phyloP scores from a whole-genome alignment of 805 yeast genomes.

The Schwanniomyces sp. region DNA sequence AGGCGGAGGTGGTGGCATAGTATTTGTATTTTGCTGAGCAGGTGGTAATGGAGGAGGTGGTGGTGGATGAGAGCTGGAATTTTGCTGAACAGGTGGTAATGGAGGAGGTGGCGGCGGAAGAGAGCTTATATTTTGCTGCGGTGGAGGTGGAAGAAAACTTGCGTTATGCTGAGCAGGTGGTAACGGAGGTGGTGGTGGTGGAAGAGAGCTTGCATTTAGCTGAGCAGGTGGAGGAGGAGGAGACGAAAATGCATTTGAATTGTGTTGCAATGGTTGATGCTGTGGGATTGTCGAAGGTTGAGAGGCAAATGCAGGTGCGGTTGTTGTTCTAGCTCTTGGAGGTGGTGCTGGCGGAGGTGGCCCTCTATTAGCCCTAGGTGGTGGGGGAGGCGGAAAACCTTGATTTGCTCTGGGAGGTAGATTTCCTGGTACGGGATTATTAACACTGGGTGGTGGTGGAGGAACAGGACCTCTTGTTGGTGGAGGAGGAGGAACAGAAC shows the following conservation, averaged over 20 bases:
- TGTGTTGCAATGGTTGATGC: slow-evolving; percentile 19
- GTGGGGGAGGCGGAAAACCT: slow-evolving; percentile 17
- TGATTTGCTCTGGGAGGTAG: slow-evolving; percentile 7
- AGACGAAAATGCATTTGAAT: slow-evolving; percentile 20
- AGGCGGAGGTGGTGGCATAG: slow-evolving; percentile 30
- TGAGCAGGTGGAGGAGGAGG: slow-evolving; percentile 46
- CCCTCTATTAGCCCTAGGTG: slow-evolving; percentile 22
- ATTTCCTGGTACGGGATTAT: slow-evolving; percentile 8
- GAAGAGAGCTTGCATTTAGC: slow-evolving; percentile 20
- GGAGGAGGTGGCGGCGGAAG: slow-evolving; percentile 35
- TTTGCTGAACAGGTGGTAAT: slow-evolving; percentile 43
- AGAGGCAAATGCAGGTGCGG: slow-evolving; percentile 19
- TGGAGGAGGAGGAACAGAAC: slow-evolving; percentile 26
- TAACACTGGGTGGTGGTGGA: slow-evolving; percentile 14
- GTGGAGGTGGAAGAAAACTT: too few species aligned
- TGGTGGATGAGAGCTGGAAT: slow-evolving; percentile 16
- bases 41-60: slow-evolving; percentile 27
- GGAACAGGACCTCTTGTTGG: slow-evolving; percentile 16
- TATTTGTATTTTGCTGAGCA: slow-evolving; percentile 18
- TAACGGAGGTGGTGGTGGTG: slow-evolving; percentile 24
- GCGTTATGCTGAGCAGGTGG: slow-evolving; percentile 22
- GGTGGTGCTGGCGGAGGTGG: slow-evolving; percentile 26
- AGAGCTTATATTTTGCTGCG: too few species aligned
- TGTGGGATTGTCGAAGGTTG: slow-evolving; percentile 25
- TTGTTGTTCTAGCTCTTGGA: slow-evolving; percentile 16